Evolutionary conservation across 192 early-diverging fungal species (phyloP), one percentile per base, ranked within the genome.

Genomic region (Pilaira anomala): DNA sequence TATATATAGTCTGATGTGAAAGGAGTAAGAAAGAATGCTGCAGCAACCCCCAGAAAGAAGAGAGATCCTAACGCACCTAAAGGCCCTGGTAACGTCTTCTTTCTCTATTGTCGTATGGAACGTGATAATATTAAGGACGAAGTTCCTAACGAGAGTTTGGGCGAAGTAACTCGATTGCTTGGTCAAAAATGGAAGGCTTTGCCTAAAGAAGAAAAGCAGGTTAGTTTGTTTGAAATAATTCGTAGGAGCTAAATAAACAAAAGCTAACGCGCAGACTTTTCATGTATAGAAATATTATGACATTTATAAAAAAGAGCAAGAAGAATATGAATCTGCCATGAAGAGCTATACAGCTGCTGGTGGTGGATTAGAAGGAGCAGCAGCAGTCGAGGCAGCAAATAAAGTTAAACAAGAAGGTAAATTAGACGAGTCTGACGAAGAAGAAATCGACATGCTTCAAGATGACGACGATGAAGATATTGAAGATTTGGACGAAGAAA

Each of bases 51-150:
- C 56, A 69, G 69, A 14, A 71, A 63, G 52, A 66, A 69, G 33
- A 75, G 65, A 50, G 77, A 78, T 60, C 77, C 73, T 14, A 75
- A 72, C 56, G 73, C 73, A 21, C 77, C 77, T n/a, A 78, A 78
- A 41, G 55, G 73, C 11, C 77, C 77, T 5, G 63, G 67, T 25
- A 75, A 75, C 36, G 77, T 72, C 14, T 75, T 78, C 53, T 76
- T 73, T 40, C 44, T 73, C 7, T 78, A 75, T 42, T 76, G 77
- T 29, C 65, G 74, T 39, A 49, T 66, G 50, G 69, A 78, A 56
- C 66, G 77, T 9, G 70, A 75, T 45, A 69, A 66, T 44, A 66
- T 75, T 21, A 78, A 74, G 57, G 77, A 78, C 46, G 70, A 75
- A 30, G 48, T 72, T 8, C 69, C 64, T 13, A 69, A 49, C 13